Evolutionary conservation across 2,329 filamentous ascomycete species (phyloP), one percentile per base, ranked within the genome.

Genomic region (Alternaria ventricosa): DNA sequence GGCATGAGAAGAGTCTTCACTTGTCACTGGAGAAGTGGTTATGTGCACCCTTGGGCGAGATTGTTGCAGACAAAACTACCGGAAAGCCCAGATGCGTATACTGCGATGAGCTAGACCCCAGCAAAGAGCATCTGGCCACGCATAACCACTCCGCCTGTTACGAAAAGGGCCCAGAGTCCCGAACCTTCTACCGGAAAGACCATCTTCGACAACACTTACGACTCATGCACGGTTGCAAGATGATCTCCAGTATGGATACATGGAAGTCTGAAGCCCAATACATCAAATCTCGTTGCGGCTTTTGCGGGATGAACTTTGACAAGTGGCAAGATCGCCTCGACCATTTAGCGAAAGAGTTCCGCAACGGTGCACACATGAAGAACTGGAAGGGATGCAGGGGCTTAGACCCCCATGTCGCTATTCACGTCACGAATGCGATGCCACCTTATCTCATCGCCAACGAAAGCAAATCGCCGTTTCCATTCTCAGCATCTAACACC

Each of bases 111-210:
- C 70, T 82, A 23, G 83, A 89, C 55, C 87, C 88, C 1, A 83
- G 82, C 8, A 75, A 81, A 23, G 84, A 86, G 13, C 88, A 90
- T 74, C 73, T 89, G 15, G 87, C 88, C 67, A 82, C 80, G 8
- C 88, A 90, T 78, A 88, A 89, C 66, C 87, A 87, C 73, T 79
- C 80, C 33, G 80, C 87, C 13, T 94, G 92, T 75, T 88, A 88
- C 66, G 90, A 93, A 72, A 88, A 91, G 73, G 86, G 86, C 5
- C 66, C 85, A 1, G 84, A 87, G 59, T 89, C 92, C 68, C 85
- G 88, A 36, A 89, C 86, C 0, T 89, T 89, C 73, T 89, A 87
- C 70, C 82, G 87, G 25, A 89, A 89, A 74, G 87, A 89, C 69
- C 87, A 89, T 70, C 81, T 89, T 12, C 84, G 87, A 54, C 87